Base-by-base conservation (phyloP, 2,329 filamentous ascomycete species). In the Ascocoryne sarcoides region DNA sequence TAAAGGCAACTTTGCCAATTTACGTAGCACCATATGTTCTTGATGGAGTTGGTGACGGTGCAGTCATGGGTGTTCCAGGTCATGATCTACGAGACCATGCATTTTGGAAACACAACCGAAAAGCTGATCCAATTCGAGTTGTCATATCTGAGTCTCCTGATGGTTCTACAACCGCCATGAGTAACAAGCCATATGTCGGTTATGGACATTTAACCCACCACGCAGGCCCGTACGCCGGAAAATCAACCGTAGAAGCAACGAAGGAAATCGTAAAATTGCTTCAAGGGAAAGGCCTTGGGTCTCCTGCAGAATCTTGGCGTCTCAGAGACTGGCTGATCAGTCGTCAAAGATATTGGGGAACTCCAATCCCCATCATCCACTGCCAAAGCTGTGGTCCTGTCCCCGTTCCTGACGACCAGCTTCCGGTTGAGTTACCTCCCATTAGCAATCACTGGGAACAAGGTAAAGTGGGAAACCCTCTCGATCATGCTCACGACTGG, bases 261-360 rank as follows among this genome's bases (percentile, higher is more conserved):
- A 60, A 71, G 44, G 65, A 71, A 48, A 75, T 93, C 37, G 62
- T 87, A 14, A 57, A 64, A 23, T 62, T 74, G 50, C 69, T 81
- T 2, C 63, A 74, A 45, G 53, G 60, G 2, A 61, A 67, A 2
- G 71, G 67, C 1, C 65, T 78, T n/a, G 84, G 78, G 8, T 68
- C 76, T 42, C 60, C 66, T n/a, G 68, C 75, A 7, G 77, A 84
- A 44, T 84, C 76, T 46, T 94, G 86, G 85, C 78, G 83, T 37
- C 69, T 95, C 18, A 71, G 86, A 44, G 88, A 95, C 62, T 95
- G 88, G 88, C 67, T 95, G 41, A 82, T 95, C 53, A 93, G 86
- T 59, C 78, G 88, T n/a, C 88, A 95, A 61, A 71, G 88, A 48
- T 94, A 93, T 59, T 95, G 88, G 88, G 88, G 88, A 10, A 76